Base-by-base conservation (phyloP, 2,329 filamentous ascomycete genomes). In the Botrytis cinerea region DNA sequence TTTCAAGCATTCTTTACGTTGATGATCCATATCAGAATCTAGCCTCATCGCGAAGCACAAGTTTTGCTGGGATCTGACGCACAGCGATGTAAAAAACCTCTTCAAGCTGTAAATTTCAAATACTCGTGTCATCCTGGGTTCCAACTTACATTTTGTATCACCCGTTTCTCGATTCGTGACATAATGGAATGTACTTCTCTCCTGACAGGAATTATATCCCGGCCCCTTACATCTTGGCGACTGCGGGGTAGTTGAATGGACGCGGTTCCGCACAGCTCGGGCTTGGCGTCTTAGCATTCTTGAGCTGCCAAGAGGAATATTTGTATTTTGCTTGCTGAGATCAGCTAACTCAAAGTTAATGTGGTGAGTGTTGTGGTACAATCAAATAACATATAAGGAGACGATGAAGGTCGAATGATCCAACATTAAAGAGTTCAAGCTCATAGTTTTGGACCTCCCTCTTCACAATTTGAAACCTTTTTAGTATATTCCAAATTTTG, bases 21-120 rank as follows among this genome's bases (percentile, higher is more conserved):
- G n/a, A n/a, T 12, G 66, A 69, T 69, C 66, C 66, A 69, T 69
- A 69, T 69, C 66, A 69, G 20, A 69, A 32, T 69, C n/a, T 32
- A 57, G 46, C 64, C 48, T 57, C 66, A 57, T 43, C 48, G 48
- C 18, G n/a, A 48, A 57, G 48, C 35, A n/a, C 51, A 43, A n/a
- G 48, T 40, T 43, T 18, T 32, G 35, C 66, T 43, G n/a, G 6
- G 25, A 57, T 28, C 20, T 28, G 46, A 57, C 32, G 46, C 46
- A 54, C 12, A 28, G 25, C 46, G 16, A 54, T 40, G 48, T 48
- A 45, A 32, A 57, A 10, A 57, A 57, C 35, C 25, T 59, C 66
- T 57, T 69, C 66, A 25, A 69, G 51, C 66, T 57, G 38, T 43
- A 22, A 25, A 43, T 57, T 6, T 22, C 16, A 59, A 69, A 32